Evolutionary conservation across 2,329 filamentous ascomycete species (phyloP).

Genomic region (Fusarium circinatum): DNA sequence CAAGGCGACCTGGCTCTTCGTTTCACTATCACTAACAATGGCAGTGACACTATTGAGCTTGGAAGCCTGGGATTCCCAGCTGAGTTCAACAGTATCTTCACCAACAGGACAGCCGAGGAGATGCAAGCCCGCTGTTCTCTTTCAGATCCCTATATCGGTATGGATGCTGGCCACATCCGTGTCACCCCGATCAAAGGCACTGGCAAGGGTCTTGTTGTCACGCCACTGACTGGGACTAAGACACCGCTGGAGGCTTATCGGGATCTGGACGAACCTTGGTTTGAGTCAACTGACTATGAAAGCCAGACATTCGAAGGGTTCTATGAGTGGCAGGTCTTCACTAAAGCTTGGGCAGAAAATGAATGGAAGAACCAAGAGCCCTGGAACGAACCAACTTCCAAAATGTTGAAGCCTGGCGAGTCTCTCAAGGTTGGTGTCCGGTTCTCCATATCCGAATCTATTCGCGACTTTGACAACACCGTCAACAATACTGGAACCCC

Average conservation of each 20-base stretch:
- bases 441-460: slow-evolving; percentile 59
- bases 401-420: slow-evolving; percentile 56
- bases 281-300: slow-evolving; percentile 55
- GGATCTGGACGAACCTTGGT: slow-evolving; percentile 58
- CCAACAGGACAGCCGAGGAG: slow-evolving; percentile 57
- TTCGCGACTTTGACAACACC: slow-evolving; percentile 59
- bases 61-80: slow-evolving; percentile 68
- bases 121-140: slow-evolving; percentile 64
- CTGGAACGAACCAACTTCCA: slow-evolving; percentile 66
- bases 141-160: slow-evolving; percentile 68
- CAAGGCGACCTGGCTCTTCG: slow-evolving; percentile 61
- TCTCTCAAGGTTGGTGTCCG: slow-evolving; percentile 60
- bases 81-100: slow-evolving; percentile 72
- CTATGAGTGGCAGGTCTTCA: slow-evolving; percentile 69
- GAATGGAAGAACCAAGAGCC: slow-evolving; percentile 63
- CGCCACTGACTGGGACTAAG: slow-evolving; percentile 57
- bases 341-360: slow-evolving; percentile 63
- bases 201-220: slow-evolving; percentile 64
- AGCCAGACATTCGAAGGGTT: slow-evolving; percentile 69
- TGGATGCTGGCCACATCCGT: slow-evolving; percentile 67
- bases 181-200: slow-evolving; percentile 62
- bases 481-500: slow-evolving; percentile 57
- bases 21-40: slow-evolving; percentile 62
- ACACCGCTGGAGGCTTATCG: slow-evolving; percentile 66
- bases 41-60: slow-evolving; percentile 56